A percentile compares a stretch with the other conserved stretches of the same genome.
These are phyloP conservation scores for Penicillium sp. DNA, from an alignment of 2,329 filamentous ascomycete species.

Conservation along the genomic window DNA sequence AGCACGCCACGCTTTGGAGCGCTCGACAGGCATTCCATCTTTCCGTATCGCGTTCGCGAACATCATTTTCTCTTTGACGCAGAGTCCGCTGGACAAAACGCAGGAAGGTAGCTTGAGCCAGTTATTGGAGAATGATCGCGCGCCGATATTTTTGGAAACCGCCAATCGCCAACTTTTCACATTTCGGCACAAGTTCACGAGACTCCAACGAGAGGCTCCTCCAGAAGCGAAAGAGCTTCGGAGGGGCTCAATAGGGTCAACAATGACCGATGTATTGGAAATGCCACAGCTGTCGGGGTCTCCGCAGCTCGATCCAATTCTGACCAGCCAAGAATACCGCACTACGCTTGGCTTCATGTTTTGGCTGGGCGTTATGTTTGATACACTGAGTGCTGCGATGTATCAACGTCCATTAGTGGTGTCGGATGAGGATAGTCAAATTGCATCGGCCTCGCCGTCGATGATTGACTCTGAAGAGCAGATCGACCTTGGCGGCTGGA, in stretches of 20 bases:
- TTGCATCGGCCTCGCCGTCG: constrained; percentile 18
- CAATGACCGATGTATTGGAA: neutral
- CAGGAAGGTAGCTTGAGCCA: constrained; percentile 16
- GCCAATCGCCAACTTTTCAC: constrained; percentile 41
- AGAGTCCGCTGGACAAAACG: constrained; percentile 36
- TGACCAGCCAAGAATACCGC: constrained; percentile 31
- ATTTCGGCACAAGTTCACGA: constrained; percentile 23
- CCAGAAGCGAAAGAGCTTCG: neutral
- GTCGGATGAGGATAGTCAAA: constrained; percentile 48
- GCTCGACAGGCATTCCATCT: constrained; percentile 42
- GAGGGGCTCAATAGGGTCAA: neutral
- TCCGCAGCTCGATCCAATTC: constrained; percentile 9
- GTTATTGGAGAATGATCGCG: constrained; percentile 23
- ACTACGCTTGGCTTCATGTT: constrained; percentile 55
- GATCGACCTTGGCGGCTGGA: constrained; percentile 11
- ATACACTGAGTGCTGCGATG: constrained; percentile 57
- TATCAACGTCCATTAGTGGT: constrained; percentile 47
- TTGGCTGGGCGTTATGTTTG: constrained; percentile 61
- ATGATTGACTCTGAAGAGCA: neutral
- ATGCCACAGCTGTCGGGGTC: neutral
- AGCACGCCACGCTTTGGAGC: constrained; percentile 40
- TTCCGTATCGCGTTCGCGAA: constrained; percentile 47
- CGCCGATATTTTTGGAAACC: constrained; percentile 41
- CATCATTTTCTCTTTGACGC: constrained; percentile 48
- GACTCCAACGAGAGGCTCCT: constrained; percentile 12